phyloP scores from a whole-genome alignment of 495 filamentous ascomycete species.

The Annulohypoxylon stygium region DNA sequence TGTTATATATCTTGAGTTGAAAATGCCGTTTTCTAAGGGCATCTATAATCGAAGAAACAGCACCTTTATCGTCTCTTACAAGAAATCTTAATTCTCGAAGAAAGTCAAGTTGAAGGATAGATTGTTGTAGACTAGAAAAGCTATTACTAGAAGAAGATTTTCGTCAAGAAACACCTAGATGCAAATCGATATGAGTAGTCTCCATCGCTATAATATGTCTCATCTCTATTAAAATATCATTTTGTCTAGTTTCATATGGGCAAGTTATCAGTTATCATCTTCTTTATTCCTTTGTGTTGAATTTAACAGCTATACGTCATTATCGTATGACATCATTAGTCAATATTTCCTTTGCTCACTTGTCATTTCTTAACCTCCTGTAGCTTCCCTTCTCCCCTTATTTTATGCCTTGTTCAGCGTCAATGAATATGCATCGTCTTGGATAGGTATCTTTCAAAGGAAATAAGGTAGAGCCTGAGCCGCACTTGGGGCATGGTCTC shows the following conservation, averaged over 20 bases:
- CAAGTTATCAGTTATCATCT: neutral
- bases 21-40: neutral
- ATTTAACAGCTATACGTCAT: neutral
- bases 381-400: too few species aligned
- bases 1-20: neutral
- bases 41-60: neutral
- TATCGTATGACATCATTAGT: neutral
- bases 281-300: neutral
- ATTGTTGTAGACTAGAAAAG: neutral
- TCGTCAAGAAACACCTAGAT: neutral
- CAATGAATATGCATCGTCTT: conserved; percentile 36
- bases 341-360: neutral
- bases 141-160: neutral
- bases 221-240: neutral
- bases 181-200: neutral
- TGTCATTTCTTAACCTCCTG: too few species aligned
- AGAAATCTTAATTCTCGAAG: neutral
- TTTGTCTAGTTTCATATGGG: neutral
- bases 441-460: too few species aligned
- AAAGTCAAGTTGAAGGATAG: neutral
- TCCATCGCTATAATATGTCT: neutral
- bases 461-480: conserved; percentile 74
- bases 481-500: conserved; percentile 73
- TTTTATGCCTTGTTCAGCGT: conserved; percentile 69
- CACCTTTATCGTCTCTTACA: neutral